These are phyloP conservation scores for Echeveria elegans DNA, from an alignment of 164 flowering plant genomes.

Conservation along the genomic window DNA sequence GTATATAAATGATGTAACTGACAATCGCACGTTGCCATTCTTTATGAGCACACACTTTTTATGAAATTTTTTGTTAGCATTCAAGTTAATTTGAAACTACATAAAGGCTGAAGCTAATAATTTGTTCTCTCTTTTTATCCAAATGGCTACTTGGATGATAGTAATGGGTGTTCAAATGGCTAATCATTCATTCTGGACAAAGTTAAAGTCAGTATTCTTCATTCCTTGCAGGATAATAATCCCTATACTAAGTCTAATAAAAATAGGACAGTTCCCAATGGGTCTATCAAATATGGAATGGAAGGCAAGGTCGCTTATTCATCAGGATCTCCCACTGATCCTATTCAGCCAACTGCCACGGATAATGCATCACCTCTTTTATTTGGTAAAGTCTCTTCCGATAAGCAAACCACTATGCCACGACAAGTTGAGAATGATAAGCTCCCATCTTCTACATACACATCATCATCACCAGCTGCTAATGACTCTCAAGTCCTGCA, in stretches of 20 bases:
- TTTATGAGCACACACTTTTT: no score
- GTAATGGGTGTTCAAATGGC: constrained; percentile 28
- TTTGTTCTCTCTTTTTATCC: constrained; percentile 7
- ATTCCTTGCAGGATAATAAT: constrained; percentile 10
- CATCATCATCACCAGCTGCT: constrained; percentile 11
- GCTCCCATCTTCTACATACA: constrained; percentile 14
- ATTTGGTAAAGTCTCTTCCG: constrained; percentile 14
- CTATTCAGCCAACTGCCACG: constrained; percentile 14
- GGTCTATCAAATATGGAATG: constrained; percentile 17
- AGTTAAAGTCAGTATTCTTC: constrained; percentile 19
- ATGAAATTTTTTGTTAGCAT: no score
- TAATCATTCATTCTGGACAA: constrained; percentile 15
- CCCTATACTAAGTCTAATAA: constrained; percentile 1
- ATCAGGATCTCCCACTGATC: constrained; percentile 11
- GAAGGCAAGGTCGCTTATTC: constrained; percentile 17
- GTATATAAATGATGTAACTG: neutral
- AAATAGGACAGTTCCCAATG: constrained; percentile 20
- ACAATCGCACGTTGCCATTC: no score
- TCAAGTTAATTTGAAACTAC: no score
- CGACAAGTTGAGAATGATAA: constrained; percentile 22
- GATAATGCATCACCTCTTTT: constrained; percentile 14
- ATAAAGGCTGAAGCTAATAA: no score
- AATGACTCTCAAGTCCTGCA: constrained; percentile 14
- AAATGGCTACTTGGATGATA: constrained; percentile 67
- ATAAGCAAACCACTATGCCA: constrained; percentile 21